Conservation (phyloP, 148 eudicot species). For the Nepenthes gracilis region DNA sequence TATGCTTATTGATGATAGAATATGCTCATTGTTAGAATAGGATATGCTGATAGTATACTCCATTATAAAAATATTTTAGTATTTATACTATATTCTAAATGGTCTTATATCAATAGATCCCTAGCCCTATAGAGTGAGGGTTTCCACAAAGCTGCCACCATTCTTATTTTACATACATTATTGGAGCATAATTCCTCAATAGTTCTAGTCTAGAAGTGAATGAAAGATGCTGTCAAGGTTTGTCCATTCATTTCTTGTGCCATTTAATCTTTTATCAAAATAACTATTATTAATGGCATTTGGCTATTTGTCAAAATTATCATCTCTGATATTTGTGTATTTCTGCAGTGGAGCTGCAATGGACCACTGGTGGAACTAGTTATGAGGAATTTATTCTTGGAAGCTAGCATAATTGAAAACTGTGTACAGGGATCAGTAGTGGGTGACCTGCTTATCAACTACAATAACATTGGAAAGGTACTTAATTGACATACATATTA, state of each 20-base stretch:
- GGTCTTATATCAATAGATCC: too few relatives aligned
- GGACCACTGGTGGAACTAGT: slow-evolving; percentile 75
- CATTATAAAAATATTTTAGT: too few relatives aligned
- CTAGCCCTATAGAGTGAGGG: too few relatives aligned
- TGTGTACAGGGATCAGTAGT: slow-evolving; percentile 28
- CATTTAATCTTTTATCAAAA: background rate
- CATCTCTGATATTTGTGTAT: background rate
- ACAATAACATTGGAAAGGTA: slow-evolving; percentile 89
- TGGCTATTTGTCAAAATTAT: slow-evolving; percentile 6
- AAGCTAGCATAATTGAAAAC: slow-evolving; percentile 23
- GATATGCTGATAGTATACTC: too few relatives aligned
- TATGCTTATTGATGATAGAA: too few relatives aligned
- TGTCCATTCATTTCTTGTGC: background rate
- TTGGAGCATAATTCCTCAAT: background rate
- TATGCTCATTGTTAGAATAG: too few relatives aligned
- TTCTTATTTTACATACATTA: background rate
- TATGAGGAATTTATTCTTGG: slow-evolving; percentile 30
- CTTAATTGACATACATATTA: background rate
- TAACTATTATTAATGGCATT: background rate
- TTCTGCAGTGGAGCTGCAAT: slow-evolving; percentile 54
- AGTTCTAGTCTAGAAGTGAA: background rate
- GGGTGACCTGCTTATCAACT: slow-evolving; percentile 71
- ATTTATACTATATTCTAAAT: too few relatives aligned
- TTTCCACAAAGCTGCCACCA: too few relatives aligned
- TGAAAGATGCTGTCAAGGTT: background rate